These are phyloP conservation scores for Arctium minus DNA, from an alignment of 129 eudicot genomes.

Conservation along the genomic window DNA sequence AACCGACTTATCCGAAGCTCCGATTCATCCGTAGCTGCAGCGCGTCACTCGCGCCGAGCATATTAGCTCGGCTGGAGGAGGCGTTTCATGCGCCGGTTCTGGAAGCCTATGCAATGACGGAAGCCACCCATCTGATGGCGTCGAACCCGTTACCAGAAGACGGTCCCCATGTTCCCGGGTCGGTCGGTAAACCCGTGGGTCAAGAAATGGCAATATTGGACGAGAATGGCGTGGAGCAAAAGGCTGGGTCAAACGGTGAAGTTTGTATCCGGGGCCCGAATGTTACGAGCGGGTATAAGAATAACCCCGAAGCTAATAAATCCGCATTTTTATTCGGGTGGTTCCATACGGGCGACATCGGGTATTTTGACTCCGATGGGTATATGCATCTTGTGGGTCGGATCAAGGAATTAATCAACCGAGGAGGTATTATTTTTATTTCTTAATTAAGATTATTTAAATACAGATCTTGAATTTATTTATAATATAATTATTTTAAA, in stretches of 20 bases:
- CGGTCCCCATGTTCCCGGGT: slow-evolving; percentile 78
- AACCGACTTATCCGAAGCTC: slow-evolving; percentile 67
- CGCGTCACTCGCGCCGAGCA: slow-evolving; percentile 81
- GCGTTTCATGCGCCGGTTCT: slow-evolving; percentile 78
- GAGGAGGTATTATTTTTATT: slow-evolving; percentile 68
- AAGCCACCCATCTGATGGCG: slow-evolving; percentile 83
- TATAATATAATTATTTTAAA: not conserved
- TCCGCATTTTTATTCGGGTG: slow-evolving; percentile 80
- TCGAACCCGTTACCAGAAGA: slow-evolving; percentile 91
- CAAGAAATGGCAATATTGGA: slow-evolving; percentile 86
- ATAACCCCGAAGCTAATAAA: slow-evolving; percentile 84
- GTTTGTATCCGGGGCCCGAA: slow-evolving; percentile 96
- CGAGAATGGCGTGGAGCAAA: slow-evolving; percentile 66
- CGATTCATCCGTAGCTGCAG: slow-evolving; percentile 97
- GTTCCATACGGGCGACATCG: slow-evolving; percentile 96
- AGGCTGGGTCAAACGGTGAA: slow-evolving; percentile 60
- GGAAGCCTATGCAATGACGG: slow-evolving; percentile 99
- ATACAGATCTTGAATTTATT: not conserved
- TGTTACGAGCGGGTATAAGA: slow-evolving; percentile 88
- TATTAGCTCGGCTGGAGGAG: slow-evolving; percentile 75
- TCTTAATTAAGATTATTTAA: not conserved
- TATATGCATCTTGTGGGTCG: slow-evolving; percentile 93
- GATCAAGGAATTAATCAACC: slow-evolving; percentile 89
- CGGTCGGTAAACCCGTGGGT: slow-evolving; percentile 97
- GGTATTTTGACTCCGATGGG: slow-evolving; percentile 77